phyloP scores from a whole-genome alignment of 1,284 basidiomycete genomes.

The Leccinum pachyderme region DNA sequence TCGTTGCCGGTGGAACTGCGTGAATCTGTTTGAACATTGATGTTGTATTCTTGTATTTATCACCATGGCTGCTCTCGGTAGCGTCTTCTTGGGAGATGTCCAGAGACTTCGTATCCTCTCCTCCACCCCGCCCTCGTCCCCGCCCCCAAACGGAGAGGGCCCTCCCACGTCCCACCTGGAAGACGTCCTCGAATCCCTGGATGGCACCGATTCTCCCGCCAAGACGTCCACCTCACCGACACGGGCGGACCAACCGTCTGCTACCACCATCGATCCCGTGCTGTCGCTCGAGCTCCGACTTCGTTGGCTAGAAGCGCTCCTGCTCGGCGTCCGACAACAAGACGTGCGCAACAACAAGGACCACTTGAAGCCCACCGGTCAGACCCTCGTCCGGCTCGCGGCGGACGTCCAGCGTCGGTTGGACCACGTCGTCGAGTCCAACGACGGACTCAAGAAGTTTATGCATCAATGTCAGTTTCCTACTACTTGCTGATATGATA shows the following conservation, averaged over 20 bases:
- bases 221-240: slow-evolving; percentile 8
- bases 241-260: not conserved
- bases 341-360: slow-evolving; percentile 18
- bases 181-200: slow-evolving; percentile 29
- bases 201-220: slow-evolving; percentile 26
- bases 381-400: slow-evolving; percentile 55
- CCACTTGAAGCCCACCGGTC: slow-evolving; percentile 39
- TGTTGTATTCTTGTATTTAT: not conserved
- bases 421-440: slow-evolving; percentile 54
- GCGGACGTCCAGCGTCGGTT: slow-evolving; percentile 60
- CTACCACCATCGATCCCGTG: slow-evolving; percentile 53
- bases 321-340: slow-evolving; percentile 62
- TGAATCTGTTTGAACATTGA: slow-evolving; percentile 31
- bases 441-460: slow-evolving; percentile 70
- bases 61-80: slow-evolving; percentile 59
- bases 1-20: slow-evolving; percentile 71
- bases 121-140: slow-evolving; percentile 63
- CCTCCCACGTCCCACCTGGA: slow-evolving; percentile 19
- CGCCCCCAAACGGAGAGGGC: slow-evolving; percentile 39
- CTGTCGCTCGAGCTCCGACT: slow-evolving; percentile 71
- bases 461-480: slow-evolving; percentile 59
- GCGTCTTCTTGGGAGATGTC: slow-evolving; percentile 73
- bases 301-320: slow-evolving; percentile 72
- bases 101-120: slow-evolving; percentile 59
- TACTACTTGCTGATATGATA: too few species aligned